Conservation (phyloP, 164 flowering plant genomes). For the Berberis thunbergii region DNA sequence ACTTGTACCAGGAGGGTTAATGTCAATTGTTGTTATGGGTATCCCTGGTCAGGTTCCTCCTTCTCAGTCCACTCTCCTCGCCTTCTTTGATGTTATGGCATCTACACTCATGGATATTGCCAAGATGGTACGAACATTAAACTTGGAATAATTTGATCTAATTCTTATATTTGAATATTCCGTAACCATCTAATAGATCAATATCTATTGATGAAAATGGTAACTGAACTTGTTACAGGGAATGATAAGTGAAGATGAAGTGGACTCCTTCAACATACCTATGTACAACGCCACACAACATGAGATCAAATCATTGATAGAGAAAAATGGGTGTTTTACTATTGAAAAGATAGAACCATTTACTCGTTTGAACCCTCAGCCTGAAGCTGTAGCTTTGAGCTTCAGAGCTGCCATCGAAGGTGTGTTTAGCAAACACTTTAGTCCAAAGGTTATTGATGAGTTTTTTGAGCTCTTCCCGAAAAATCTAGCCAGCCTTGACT, state of each 20-base stretch:
- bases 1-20: slow-evolving; percentile 16
- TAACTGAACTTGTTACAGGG: slow-evolving; percentile 9
- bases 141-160: neutral
- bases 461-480: slow-evolving; percentile 13
- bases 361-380: neutral
- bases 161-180: neutral
- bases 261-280: slow-evolving; percentile 22
- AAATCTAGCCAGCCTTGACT: neutral
- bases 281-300: slow-evolving; percentile 6
- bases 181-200: too few relatives aligned
- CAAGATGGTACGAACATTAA: neutral
- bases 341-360: slow-evolving; percentile 6
- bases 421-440: slow-evolving; percentile 32
- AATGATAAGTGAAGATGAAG: slow-evolving; percentile 3
- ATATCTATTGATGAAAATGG: neutral
- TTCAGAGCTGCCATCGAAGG: slow-evolving; percentile 10
- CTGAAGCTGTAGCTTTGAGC: neutral
- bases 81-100: neutral
- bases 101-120: slow-evolving; percentile 17
- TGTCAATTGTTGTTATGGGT: slow-evolving; percentile 8
- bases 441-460: slow-evolving; percentile 28
- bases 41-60: neutral
- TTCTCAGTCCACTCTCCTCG: neutral
- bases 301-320: slow-evolving; percentile 7
- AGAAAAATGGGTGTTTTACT: slow-evolving; percentile 8